Evolutionary conservation across 2,329 filamentous ascomycete genomes (phyloP), one percentile per base, ranked within the genome.

Genomic region (Ascochyta lentis): DNA sequence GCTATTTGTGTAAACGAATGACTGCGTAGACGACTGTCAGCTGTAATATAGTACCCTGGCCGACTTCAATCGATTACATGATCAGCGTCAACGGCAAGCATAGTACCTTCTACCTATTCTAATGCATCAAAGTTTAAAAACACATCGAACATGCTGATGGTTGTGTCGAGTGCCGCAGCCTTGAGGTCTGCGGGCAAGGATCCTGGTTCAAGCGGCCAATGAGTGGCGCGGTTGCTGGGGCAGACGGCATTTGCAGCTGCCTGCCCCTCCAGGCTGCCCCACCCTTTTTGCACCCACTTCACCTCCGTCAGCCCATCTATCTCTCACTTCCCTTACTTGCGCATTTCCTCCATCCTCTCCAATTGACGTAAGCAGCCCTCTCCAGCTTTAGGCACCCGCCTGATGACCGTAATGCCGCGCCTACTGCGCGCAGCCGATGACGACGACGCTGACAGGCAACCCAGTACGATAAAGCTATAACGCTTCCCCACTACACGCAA

Each of bases 391-490:
- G 65, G 61, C 70, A 62, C 40, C 65, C 44, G 48, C 53, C 43
- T 35, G 26, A 34, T 50, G 31, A 45, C 47, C 37, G 54, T 54
- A 49, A 38, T 23, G 39, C 42, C 34, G 55, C 61, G 48, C 48
- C 42, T 41, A 46, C 56, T 57, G 47, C 59, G 55, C 56, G 56
- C 59, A 61, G 56, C 47, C 59, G 67, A 68, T 74, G 69, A 75
- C 70, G 73, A 51, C 26, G 35, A 70, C 67, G 70, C 74, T 75
- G 64, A 74, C 68, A 70, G 70, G 68, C 69, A 68, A 54, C 69
- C 66, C 60, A 66, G 58, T 56, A 68, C n/a, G 65, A 73, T 70
- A 74, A 72, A 73, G 68, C 67, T 54, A 50, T 56, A 54, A 60
- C 54, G 55, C 56, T 53, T 56, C 57, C 61, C 54, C 60, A 54